Conservation (phyloP, 352 stramenopile genomes). For the Globisporangium echinulatum region DNA sequence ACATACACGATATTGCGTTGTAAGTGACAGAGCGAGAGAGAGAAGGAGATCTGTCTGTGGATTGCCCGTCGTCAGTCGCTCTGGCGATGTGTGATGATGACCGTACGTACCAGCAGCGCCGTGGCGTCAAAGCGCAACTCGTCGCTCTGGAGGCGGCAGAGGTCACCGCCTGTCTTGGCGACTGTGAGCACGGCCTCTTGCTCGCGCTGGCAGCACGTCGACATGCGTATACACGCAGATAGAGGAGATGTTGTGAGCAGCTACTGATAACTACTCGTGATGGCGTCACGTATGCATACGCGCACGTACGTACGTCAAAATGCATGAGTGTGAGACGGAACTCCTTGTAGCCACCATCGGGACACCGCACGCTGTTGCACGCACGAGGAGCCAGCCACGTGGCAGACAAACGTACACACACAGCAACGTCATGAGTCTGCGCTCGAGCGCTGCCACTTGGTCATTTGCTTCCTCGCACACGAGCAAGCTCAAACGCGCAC, state of each 20-base stretch:
- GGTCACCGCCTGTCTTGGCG: constrained; percentile 52
- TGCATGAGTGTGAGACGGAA: constrained; percentile 54
- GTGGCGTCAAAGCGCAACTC: constrained; percentile 31
- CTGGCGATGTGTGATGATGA: not conserved
- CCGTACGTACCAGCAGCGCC: constrained; percentile 23
- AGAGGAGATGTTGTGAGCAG: not conserved
- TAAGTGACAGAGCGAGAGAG: not conserved
- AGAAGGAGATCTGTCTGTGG: not conserved
- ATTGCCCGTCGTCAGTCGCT: too few species aligned
- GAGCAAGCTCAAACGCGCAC: constrained; percentile 14
- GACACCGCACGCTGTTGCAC: constrained; percentile 36
- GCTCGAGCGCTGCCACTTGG: not conserved
- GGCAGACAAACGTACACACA: not conserved
- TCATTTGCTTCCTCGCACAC: not conserved
- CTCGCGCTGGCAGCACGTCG: constrained; percentile 2
- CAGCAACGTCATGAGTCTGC: not conserved
- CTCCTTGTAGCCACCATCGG: constrained; percentile 60
- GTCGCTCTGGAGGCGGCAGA: constrained; percentile 47
- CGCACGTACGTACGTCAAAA: constrained; percentile 26
- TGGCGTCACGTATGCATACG: not conserved
- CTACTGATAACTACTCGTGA: too few species aligned
- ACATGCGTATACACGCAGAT: not conserved
- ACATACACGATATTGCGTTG: not conserved
- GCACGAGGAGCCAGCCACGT: too few species aligned
- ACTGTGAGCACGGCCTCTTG: constrained; percentile 37